These are phyloP conservation scores for Geotrichum aggregatum DNA, from an alignment of 1,139 yeast genomes.

Conservation along the genomic window DNA sequence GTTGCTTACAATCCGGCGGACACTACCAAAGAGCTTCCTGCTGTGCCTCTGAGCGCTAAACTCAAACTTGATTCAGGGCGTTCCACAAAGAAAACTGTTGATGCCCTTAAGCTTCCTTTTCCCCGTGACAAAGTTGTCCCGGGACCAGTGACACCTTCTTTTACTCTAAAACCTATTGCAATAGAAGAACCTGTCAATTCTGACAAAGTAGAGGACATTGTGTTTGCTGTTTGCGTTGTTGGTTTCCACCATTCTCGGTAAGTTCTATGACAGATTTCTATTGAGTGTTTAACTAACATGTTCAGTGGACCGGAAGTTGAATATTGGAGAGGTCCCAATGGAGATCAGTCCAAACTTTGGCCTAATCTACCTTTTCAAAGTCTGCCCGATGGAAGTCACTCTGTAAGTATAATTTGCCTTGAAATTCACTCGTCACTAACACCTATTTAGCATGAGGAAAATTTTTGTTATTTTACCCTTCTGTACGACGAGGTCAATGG, in stretches of 20 bases:
- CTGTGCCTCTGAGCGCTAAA: not conserved
- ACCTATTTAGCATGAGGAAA: slow-evolving; percentile 60
- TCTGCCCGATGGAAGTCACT: slow-evolving; percentile 91
- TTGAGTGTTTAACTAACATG: slow-evolving; percentile 1
- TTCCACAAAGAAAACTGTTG: too few relatives aligned
- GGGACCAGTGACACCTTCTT: slow-evolving; percentile 13
- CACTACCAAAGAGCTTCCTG: not conserved
- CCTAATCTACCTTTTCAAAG: slow-evolving; percentile 93
- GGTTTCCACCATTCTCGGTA: slow-evolving; percentile 77
- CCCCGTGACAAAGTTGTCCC: not conserved
- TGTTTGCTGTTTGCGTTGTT: slow-evolving; percentile 83
- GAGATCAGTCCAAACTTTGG: slow-evolving; percentile 55
- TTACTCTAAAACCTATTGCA: slow-evolving; percentile 27
- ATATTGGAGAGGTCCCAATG: slow-evolving; percentile 75
- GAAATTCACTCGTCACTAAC: not conserved
- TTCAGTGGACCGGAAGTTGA: slow-evolving; percentile 88
- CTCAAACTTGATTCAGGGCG: too few relatives aligned
- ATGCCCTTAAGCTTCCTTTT: not conserved
- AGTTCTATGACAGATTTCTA: slow-evolving; percentile 9
- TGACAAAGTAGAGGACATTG: slow-evolving; percentile 37
- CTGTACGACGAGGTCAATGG: slow-evolving; percentile 61
- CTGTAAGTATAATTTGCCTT: slow-evolving; percentile 25
- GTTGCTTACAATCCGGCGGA: not conserved
- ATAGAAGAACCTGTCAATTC: slow-evolving; percentile 18
- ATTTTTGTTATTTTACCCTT: slow-evolving; percentile 84